phyloP scores from a whole-genome alignment of 495 filamentous ascomycete species.

The Cetradonia linearis region DNA sequence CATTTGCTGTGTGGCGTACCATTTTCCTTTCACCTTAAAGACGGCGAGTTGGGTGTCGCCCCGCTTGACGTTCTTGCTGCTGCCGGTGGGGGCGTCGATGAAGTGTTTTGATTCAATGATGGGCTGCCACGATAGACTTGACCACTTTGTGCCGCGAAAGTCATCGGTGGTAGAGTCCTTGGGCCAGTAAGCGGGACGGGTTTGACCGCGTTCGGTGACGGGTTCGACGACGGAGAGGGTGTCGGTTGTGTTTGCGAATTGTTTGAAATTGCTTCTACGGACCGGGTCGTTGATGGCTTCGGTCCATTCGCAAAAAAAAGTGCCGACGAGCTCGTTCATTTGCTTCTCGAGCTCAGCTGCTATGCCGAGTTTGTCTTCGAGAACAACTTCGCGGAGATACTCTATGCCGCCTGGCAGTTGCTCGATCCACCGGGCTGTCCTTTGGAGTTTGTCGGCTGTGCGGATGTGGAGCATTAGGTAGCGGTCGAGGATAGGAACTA shows the following conservation, averaged over 20 bases:
- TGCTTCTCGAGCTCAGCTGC: conserved; percentile 76
- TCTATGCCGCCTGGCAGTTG: conserved; percentile 75
- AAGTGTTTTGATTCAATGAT: conserved; percentile 68
- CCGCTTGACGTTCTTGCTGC: conserved; percentile 66
- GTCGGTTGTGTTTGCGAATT: conserved; percentile 81
- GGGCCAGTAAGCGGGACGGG: conserved; percentile 76
- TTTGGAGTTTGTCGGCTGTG: conserved; percentile 88
- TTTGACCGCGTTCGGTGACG: conserved; percentile 64
- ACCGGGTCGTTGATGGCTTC: conserved; percentile 65
- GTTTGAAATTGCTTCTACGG: conserved; percentile 62
- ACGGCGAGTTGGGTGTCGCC: conserved; percentile 88
- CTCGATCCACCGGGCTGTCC: conserved; percentile 90
- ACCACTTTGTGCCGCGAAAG: conserved; percentile 70
- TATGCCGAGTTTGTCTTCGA: conserved; percentile 86
- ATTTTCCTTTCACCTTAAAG: conserved; percentile 76
- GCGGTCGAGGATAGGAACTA: conserved; percentile 79
- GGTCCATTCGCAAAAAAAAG: conserved; percentile 95
- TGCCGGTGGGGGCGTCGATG: conserved; percentile 57
- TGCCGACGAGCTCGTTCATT: conserved; percentile 79
- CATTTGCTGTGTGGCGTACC: conserved; percentile 94
- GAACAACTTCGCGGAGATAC: conserved; percentile 73
- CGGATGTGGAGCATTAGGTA: conserved; percentile 96
- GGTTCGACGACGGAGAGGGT: conserved; percentile 60
- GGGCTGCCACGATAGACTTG: conserved; percentile 66
- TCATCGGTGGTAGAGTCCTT: conserved; percentile 56